Base-by-base conservation (phyloP, 495 filamentous ascomycete species). In the Usnea hakonensis region DNA sequence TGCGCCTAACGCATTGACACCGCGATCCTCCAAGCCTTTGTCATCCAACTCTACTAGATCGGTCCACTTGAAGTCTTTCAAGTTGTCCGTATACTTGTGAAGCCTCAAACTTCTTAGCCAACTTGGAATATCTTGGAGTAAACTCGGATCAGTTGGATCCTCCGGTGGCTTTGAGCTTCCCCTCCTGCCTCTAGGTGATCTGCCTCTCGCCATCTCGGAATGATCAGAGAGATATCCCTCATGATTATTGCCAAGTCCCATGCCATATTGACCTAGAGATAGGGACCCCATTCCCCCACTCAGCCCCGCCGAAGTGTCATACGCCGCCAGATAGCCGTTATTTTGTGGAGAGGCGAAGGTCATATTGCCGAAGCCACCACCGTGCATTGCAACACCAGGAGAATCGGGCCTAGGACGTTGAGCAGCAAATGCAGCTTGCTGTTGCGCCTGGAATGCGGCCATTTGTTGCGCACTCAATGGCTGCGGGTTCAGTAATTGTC, bases 1-100 rank as follows among this genome's bases (percentile, higher is more conserved):
- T 23, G 94, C 94, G 66, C 94, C 94, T 63, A 97, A 81, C 48
- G 94, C 94, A 73, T 96, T 97, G 37, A 98, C 94, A 54, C 94
- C 94, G 58, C 90, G 86, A 14, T 91, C 88, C 74, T 97, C 93
- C 67, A 98, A 78, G 59, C 89, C 91, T 74, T 91, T 92, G 70
- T 98, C 95, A 72, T 95, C 90, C 62, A 98, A 79, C 73, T 91
- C 88, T 65, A 98, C 76, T 68, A 98, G 70, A 19, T 98, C 93
- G n/a, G 83, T 88, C 94, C 94, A 98, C 66, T 93, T 90, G 74
- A 97, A 81, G 72, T 96, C 91, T 76, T 97, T 98, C 68, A 98
- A 76, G 71, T 97, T 92, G 65, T 98, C 94, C 40, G 94, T 98
- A 75, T 98, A 98, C 78, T 98, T 98, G 78, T 98, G 94, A 67